Evolutionary conservation across 2,329 filamentous ascomycete species (phyloP).

Genomic region (Monosporascus sp.): DNA sequence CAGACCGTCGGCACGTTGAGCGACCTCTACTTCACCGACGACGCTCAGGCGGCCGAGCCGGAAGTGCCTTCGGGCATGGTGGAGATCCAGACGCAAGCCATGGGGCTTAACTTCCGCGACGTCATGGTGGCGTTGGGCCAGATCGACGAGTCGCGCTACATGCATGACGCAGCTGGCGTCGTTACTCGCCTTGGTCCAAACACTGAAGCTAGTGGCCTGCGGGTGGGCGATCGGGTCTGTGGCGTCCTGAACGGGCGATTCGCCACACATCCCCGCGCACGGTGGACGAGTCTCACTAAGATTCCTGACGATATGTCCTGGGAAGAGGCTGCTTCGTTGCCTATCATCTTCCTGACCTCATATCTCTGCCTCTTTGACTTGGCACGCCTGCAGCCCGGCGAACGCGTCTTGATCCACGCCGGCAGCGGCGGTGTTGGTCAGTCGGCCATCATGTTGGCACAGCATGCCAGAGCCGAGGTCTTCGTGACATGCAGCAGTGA

Average conservation of each 20-base stretch:
- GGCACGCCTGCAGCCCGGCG: too few relatives aligned
- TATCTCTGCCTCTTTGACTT: too few relatives aligned
- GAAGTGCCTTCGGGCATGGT: constrained; percentile 24
- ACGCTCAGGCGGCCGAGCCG: constrained; percentile 25
- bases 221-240: constrained; percentile 31
- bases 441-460: too few relatives aligned
- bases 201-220: constrained; percentile 14
- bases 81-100: constrained; percentile 24
- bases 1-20: too few relatives aligned
- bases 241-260: constrained; percentile 30
- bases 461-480: too few relatives aligned
- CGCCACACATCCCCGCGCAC: constrained; percentile 28
- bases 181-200: constrained; percentile 22
- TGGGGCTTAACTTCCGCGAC: constrained; percentile 42
- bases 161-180: constrained; percentile 36
- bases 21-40: constrained; percentile 25
- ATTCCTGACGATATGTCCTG: background rate
- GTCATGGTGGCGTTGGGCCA: constrained; percentile 38
- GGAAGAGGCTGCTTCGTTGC: too few relatives aligned
- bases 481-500: too few relatives aligned
- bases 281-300: constrained; percentile 27
- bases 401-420: too few relatives aligned
- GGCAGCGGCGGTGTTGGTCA: too few relatives aligned
- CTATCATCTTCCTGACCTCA: too few relatives aligned
- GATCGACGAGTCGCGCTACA: constrained; percentile 27